These are phyloP conservation scores for Cryptococcus sp. DNA, from an alignment of 1,284 basidiomycete species.

Conservation along the genomic window DNA sequence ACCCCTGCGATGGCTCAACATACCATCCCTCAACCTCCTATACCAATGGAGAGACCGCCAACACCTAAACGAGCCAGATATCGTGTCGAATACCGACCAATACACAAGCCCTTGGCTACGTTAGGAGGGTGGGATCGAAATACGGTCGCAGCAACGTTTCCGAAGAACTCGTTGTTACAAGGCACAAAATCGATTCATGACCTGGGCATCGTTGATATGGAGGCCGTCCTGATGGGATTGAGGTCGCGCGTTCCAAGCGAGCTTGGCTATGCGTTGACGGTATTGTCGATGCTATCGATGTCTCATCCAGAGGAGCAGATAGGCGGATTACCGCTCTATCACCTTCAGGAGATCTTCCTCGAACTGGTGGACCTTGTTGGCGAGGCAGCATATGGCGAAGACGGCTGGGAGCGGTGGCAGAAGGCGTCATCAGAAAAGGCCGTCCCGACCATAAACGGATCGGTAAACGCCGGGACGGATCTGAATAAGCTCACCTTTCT, in stretches of 20 bases:
- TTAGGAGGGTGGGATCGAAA: constrained; percentile 83
- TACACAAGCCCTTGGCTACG: constrained; percentile 73
- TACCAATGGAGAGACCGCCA: constrained; percentile 17
- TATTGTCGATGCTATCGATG: constrained; percentile 72
- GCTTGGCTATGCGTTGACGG: constrained; percentile 85
- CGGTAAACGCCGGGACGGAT: constrained; percentile 62
- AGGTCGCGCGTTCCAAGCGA: constrained; percentile 82
- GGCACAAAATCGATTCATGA: constrained; percentile 63
- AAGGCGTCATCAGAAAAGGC: constrained; percentile 1
- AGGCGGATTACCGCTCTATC: constrained; percentile 69
- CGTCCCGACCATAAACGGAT: constrained; percentile 30
- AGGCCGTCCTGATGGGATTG: constrained; percentile 83
- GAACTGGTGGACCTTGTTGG: constrained; percentile 85
- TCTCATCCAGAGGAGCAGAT: constrained; percentile 54
- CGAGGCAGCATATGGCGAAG: constrained; percentile 69
- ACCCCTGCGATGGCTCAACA: constrained; percentile 7
- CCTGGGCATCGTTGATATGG: constrained; percentile 75
- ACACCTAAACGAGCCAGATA: constrained; percentile 61
- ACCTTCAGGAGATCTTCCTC: constrained; percentile 79
- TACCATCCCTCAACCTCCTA: neutral
- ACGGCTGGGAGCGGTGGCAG: constrained; percentile 57
- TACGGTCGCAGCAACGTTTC: constrained; percentile 61
- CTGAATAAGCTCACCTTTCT: constrained; percentile 75
- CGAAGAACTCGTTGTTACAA: constrained; percentile 62
- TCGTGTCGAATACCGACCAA: constrained; percentile 87